Evolutionary conservation across 257 asterid genomes (phyloP).

Genomic region (Plectranthus barbatus): DNA sequence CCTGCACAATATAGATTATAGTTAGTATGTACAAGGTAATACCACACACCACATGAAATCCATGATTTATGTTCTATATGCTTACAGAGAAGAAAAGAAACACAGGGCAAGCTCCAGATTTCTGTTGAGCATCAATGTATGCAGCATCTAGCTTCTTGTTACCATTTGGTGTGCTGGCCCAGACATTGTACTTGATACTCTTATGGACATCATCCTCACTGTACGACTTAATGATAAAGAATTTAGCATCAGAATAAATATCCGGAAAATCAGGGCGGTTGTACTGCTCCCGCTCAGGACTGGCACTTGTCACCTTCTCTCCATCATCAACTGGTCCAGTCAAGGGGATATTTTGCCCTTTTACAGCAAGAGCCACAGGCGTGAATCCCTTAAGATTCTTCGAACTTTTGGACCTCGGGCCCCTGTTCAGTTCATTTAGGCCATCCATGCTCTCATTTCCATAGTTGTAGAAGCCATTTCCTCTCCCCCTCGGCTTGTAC

Average conservation of each 20-base stretch:
- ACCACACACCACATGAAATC: background rate
- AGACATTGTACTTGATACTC: constrained; percentile 61
- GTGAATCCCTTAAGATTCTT: constrained; percentile 39
- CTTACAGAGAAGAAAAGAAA: constrained; percentile 69
- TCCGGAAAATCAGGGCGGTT: constrained; percentile 44
- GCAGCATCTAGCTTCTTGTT: constrained; percentile 67
- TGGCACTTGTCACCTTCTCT: constrained; percentile 20
- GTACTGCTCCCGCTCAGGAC: constrained; percentile 48
- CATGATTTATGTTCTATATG: background rate
- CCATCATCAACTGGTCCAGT: constrained; percentile 25
- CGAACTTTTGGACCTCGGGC: constrained; percentile 52
- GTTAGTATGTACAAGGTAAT: background rate
- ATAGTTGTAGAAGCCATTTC: constrained; percentile 34
- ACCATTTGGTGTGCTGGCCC: constrained; percentile 85
- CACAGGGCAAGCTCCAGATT: constrained; percentile 40
- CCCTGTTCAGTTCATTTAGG: constrained; percentile 61
- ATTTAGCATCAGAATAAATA: constrained; percentile 45
- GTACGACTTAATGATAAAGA: constrained; percentile 57
- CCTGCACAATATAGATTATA: constrained; percentile 23
- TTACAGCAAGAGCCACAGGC: constrained; percentile 43
- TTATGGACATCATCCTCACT: constrained; percentile 72
- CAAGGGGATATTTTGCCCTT: constrained; percentile 45
- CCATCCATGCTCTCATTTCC: constrained; percentile 48
- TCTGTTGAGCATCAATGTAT: constrained; percentile 43
- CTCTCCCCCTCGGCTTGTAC: constrained; percentile 57